Conservation (phyloP, 148 eudicot genomes). For the Silene conica region DNA sequence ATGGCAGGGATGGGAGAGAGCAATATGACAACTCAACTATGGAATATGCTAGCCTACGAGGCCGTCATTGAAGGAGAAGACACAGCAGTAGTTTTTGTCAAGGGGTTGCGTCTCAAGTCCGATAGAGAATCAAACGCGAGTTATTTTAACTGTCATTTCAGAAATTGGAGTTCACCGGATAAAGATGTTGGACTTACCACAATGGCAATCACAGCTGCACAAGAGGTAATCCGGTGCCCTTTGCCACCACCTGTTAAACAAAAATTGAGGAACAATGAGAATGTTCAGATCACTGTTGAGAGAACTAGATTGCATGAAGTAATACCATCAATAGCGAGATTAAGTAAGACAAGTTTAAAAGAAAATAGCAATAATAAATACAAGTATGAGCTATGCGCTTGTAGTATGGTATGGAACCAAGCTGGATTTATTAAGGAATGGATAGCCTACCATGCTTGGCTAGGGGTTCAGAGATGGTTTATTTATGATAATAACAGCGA, state of each 20-base stretch:
- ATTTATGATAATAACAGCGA: slow-evolving; percentile 90
- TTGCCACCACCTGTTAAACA: slow-evolving; percentile 42
- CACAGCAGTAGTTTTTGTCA: slow-evolving; percentile 64
- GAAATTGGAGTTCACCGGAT: slow-evolving; percentile 24
- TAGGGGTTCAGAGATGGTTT: slow-evolving; percentile 91
- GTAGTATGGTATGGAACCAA: slow-evolving; percentile 98
- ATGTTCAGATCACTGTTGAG: slow-evolving; percentile 44
- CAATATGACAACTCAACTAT: slow-evolving; percentile 28
- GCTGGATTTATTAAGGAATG: slow-evolving; percentile 77
- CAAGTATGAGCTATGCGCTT: slow-evolving; percentile 75
- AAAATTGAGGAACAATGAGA: slow-evolving; percentile 33
- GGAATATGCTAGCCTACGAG: slow-evolving; percentile 70
- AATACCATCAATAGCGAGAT: slow-evolving; percentile 76
- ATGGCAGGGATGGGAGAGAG: slow-evolving; percentile 4
- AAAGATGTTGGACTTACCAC: slow-evolving; percentile 29
- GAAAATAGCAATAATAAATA: not conserved
- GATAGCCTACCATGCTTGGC: slow-evolving; percentile 80
- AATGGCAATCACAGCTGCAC: slow-evolving; percentile 67
- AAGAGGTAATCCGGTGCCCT: slow-evolving; percentile 78
- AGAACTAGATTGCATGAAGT: slow-evolving; percentile 28
- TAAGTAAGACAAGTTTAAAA: slow-evolving; percentile 13
- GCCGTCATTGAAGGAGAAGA: slow-evolving; percentile 54
- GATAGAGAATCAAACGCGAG: slow-evolving; percentile 59
- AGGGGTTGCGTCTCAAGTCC: slow-evolving; percentile 71
- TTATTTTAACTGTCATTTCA: slow-evolving; percentile 62